Conservation (phyloP, 495 filamentous ascomycete species). For the Trichocladium uniseriatum region DNA sequence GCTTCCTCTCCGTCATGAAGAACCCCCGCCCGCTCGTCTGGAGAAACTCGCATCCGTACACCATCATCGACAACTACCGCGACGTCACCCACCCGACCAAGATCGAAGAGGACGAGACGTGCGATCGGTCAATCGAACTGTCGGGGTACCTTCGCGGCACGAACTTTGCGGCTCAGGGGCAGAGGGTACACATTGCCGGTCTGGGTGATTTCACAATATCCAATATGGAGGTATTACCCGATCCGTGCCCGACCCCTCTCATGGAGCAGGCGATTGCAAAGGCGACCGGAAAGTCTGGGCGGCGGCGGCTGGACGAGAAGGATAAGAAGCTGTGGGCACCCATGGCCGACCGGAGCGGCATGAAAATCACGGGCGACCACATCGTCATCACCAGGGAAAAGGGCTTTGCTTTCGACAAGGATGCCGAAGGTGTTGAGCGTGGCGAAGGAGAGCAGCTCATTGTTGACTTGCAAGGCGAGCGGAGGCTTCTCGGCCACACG, state of each 20-base stretch:
- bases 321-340: slow-evolving; percentile 92
- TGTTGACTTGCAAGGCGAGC: slow-evolving; percentile 75
- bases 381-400: slow-evolving; percentile 51
- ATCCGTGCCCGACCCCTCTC: slow-evolving; percentile 89
- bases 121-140: slow-evolving; percentile 79
- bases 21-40: slow-evolving; percentile 92
- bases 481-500: slow-evolving; percentile 70
- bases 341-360: slow-evolving; percentile 94
- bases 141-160: slow-evolving; percentile 95
- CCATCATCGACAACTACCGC: slow-evolving; percentile 83
- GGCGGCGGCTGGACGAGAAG: slow-evolving; percentile 80
- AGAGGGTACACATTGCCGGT: slow-evolving; percentile 84
- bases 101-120: slow-evolving; percentile 78
- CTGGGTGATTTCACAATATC: slow-evolving; percentile 87
- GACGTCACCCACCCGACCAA: slow-evolving; percentile 88
- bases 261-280: slow-evolving; percentile 80
- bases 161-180: slow-evolving; percentile 81
- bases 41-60: slow-evolving; percentile 92
- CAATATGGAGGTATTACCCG: slow-evolving; percentile 74
- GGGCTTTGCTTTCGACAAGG: slow-evolving; percentile 67
- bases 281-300: slow-evolving; percentile 63
- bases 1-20: slow-evolving; percentile 97
- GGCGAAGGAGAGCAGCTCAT: slow-evolving; percentile 91
- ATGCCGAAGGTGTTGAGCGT: slow-evolving; percentile 56
- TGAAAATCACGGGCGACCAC: slow-evolving; percentile 54